Percentiles rank a stretch among this genome's conserved stretches.
Conservation (phyloP, 768 basidiomycete species). For the Glaciozyma martinii region DNA sequence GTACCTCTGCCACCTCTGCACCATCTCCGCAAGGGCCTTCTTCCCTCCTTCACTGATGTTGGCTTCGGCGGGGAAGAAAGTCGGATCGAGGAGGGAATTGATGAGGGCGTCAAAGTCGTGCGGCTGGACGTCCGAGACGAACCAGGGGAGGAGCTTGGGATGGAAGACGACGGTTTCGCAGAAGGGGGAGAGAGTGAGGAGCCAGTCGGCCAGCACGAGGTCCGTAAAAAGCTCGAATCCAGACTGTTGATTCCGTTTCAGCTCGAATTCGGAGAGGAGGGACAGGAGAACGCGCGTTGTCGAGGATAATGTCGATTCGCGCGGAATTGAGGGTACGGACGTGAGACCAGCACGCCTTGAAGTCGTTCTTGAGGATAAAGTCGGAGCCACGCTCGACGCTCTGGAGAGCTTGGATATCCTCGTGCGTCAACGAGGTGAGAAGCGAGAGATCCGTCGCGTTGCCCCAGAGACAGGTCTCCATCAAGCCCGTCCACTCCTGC, state of each 20-base stretch:
- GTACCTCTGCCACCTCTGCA: constrained; percentile 62
- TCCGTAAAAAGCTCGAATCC: constrained; percentile 96
- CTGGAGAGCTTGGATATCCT: constrained; percentile 76
- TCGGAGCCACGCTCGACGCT: constrained; percentile 61
- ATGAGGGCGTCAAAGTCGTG: constrained; percentile 64
- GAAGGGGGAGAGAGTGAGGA: constrained; percentile 79
- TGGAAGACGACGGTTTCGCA: constrained; percentile 79
- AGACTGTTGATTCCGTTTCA: constrained; percentile 45
- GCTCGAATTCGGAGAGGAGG: background rate
- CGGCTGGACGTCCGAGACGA: constrained; percentile 62
- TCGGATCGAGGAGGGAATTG: constrained; percentile 43
- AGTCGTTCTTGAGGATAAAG: constrained; percentile 78
- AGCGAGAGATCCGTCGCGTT: constrained; percentile 85
- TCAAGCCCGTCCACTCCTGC: constrained; percentile 65
- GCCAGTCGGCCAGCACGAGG: constrained; percentile 82
- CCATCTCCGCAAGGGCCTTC: constrained; percentile 49
- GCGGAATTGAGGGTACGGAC: constrained; percentile 49
- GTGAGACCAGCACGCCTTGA: constrained; percentile 63
- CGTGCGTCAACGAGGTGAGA: constrained; percentile 70
- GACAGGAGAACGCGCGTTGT: constrained; percentile 49
- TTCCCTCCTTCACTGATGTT: constrained; percentile 37
- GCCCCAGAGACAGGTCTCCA: constrained; percentile 77
- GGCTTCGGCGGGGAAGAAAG: constrained; percentile 50
- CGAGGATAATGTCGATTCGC: constrained; percentile 76
- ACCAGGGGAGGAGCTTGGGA: constrained; percentile 56